A percentile compares a stretch with the other conserved stretches of the same genome.
phyloP scores from a whole-genome alignment of 2,329 filamentous ascomycete genomes.

The Teratosphaeria viscida region DNA sequence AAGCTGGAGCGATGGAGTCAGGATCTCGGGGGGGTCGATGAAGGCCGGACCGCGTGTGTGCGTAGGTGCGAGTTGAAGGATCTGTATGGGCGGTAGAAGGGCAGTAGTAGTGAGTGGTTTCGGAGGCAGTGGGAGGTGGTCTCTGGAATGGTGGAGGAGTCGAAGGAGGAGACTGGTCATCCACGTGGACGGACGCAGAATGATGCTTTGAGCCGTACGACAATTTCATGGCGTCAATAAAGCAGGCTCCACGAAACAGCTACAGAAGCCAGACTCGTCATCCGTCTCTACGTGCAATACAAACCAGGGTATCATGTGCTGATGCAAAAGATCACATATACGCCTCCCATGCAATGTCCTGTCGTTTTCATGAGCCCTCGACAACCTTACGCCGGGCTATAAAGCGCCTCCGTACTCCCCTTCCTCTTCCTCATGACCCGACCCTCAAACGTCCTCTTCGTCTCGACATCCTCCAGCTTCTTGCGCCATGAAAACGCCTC shows the following conservation, averaged over 20 bases:
- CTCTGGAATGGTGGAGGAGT: too few relatives aligned
- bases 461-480: constrained; percentile 18
- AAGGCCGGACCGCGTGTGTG: too few relatives aligned
- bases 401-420: constrained; percentile 7
- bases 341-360: neutral
- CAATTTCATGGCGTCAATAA: too few relatives aligned
- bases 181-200: too few relatives aligned
- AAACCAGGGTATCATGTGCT: neutral
- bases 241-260: neutral
- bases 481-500: constrained; percentile 18
- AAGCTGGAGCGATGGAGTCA: too few relatives aligned
- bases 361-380: neutral
- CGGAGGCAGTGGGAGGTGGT: too few relatives aligned
- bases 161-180: too few relatives aligned
- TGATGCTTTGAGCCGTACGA: too few relatives aligned
- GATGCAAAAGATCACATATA: neutral
- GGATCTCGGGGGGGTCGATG: too few relatives aligned
- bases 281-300: neutral
- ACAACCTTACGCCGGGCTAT: neutral
- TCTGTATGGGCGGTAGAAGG: too few relatives aligned
- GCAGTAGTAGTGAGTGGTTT: too few relatives aligned
- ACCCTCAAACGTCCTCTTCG: constrained; percentile 15
- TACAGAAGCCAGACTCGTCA: neutral
- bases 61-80: too few relatives aligned
- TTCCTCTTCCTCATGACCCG: constrained; percentile 4